Conservation (phyloP, 1,284 basidiomycete genomes). For the Polyporus tsugae region DNA sequence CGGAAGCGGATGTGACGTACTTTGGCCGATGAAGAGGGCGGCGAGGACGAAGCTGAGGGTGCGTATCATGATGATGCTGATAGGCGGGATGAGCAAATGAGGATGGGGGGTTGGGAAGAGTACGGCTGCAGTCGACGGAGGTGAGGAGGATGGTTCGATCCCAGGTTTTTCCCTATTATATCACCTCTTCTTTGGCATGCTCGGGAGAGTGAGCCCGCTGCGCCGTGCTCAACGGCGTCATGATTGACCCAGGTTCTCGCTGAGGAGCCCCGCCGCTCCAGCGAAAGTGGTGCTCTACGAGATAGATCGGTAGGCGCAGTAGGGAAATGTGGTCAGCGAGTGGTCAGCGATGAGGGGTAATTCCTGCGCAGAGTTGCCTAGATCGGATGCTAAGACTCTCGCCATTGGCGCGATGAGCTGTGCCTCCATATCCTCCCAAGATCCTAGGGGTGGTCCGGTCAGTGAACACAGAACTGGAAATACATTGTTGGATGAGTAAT, state of each 20-base stretch:
- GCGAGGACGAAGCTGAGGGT: not conserved
- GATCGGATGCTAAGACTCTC: not conserved
- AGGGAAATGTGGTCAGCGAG: not conserved
- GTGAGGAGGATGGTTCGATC: not conserved
- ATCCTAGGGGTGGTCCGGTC: conserved; percentile 1
- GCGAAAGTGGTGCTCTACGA: conserved; percentile 1
- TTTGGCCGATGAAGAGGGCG: conserved; percentile 1
- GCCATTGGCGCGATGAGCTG: not conserved
- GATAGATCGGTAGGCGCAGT: not conserved
- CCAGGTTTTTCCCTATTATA: not conserved
- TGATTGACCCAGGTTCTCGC: not conserved
- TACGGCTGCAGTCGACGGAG: not conserved
- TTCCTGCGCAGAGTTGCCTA: conserved; percentile 2
- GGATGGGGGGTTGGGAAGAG: not conserved
- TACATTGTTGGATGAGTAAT: conserved; percentile 1
- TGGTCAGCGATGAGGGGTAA: not conserved
- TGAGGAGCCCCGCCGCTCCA: not conserved
- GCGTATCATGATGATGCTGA: not conserved
- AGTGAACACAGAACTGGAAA: not conserved
- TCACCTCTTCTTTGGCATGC: not conserved
- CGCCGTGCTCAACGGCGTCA: not conserved
- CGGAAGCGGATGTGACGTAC: not conserved
- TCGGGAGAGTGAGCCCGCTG: not conserved
- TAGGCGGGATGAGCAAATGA: not conserved
- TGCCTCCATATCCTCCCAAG: not conserved